A percentile compares a stretch with the other conserved stretches of the same genome.
Conservation (phyloP, 257 asterid species). For the Solanum rostratum region DNA sequence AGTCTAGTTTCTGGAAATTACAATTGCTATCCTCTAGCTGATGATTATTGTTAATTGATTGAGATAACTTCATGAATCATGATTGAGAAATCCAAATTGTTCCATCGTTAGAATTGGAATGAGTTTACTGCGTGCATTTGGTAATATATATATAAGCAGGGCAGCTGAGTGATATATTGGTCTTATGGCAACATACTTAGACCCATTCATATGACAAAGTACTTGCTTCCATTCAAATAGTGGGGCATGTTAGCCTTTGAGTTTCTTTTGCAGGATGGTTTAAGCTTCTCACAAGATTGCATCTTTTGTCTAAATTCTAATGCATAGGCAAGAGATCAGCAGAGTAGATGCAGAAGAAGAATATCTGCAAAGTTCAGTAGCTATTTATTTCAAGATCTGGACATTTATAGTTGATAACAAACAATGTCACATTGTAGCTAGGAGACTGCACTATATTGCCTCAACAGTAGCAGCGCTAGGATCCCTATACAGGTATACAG, state of each 20-base stretch:
- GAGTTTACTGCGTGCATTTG: too few relatives aligned
- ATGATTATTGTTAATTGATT: not conserved
- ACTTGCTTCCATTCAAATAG: too few relatives aligned
- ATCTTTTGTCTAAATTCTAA: not conserved
- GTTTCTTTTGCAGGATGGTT: not conserved
- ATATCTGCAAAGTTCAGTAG: not conserved
- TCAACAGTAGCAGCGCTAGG: not conserved
- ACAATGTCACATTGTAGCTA: not conserved
- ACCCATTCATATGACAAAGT: too few relatives aligned
- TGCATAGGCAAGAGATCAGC: not conserved
- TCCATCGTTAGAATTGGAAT: too few relatives aligned
- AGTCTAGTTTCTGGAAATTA: not conserved
- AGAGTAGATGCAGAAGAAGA: not conserved
- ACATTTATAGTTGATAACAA: not conserved
- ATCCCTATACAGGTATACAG: too few relatives aligned
- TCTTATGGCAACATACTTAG: not conserved
- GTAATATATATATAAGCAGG: not conserved
- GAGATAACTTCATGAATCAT: not conserved
- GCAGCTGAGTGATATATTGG: not conserved
- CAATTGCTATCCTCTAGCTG: not conserved
- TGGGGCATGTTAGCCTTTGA: too few relatives aligned
- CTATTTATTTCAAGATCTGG: not conserved
- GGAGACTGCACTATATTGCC: not conserved
- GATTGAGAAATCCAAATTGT: too few relatives aligned
- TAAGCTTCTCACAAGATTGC: not conserved